Evolutionary conservation across 1,284 basidiomycete genomes (phyloP).

Genomic region (Melampsora medusae): DNA sequence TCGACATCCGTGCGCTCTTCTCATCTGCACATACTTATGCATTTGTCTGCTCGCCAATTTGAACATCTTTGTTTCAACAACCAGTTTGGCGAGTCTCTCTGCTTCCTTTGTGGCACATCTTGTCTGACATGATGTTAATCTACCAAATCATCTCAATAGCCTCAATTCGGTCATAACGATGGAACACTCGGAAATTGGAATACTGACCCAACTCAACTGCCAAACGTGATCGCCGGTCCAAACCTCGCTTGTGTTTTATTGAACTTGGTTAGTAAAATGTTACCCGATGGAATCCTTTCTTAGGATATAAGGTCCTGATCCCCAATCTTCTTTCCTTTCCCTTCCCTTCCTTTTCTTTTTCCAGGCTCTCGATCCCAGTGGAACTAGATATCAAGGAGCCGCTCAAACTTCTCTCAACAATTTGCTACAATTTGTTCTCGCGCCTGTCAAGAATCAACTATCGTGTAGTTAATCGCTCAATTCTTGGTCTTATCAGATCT

Average conservation of each 20-base stretch:
- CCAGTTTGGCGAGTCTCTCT: neutral
- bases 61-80: neutral
- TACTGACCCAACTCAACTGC: neutral
- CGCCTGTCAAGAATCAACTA: neutral
- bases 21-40: neutral
- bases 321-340: neutral
- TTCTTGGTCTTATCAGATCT: no score
- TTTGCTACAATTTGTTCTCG: neutral
- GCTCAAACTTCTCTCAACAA: neutral
- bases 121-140: no score
- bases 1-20: neutral
- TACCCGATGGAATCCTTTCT: neutral
- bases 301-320: neutral
- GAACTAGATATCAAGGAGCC: neutral
- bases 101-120: no score
- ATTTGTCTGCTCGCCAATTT: neutral
- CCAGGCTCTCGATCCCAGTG: neutral
- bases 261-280: neutral
- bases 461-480: no score
- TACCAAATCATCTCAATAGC: neutral
- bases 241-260: neutral
- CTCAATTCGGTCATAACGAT: neutral
- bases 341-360: neutral
- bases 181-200: constrained; percentile 7
- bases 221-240: neutral